phyloP scores from a whole-genome alignment of 2,329 filamentous ascomycete species.

The Cladosporium sp. region DNA sequence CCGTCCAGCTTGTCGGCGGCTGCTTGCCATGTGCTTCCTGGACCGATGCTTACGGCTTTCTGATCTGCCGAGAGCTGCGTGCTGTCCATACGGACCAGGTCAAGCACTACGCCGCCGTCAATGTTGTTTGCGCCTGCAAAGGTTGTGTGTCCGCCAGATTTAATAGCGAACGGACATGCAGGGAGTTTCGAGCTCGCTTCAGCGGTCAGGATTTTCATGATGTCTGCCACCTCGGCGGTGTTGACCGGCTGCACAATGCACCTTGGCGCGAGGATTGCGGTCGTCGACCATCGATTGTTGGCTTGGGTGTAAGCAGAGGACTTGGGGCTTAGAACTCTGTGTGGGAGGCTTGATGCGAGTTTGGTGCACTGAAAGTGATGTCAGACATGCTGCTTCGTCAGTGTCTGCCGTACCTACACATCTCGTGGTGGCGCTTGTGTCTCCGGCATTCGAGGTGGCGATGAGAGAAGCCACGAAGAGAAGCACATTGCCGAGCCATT shows the following conservation, averaged over 20 bases:
- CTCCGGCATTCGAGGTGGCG: background rate
- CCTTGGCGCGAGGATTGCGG: constrained; percentile 2
- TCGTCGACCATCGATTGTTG: constrained; percentile 12
- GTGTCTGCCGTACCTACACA: background rate
- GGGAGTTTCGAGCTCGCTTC: background rate
- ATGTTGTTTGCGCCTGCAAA: constrained; percentile 26
- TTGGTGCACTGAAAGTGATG: constrained; percentile 1
- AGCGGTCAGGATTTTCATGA: background rate
- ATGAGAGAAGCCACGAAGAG: background rate
- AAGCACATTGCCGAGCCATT: background rate
- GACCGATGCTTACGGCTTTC: constrained; percentile 44
- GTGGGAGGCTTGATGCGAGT: background rate
- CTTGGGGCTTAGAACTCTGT: background rate
- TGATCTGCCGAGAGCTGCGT: constrained; percentile 38
- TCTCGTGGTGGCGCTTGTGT: background rate
- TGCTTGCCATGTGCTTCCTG: constrained; percentile 48
- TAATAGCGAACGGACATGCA: constrained; percentile 32
- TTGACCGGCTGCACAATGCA: constrained; percentile 11
- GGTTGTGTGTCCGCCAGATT: constrained; percentile 31
- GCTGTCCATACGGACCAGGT: constrained; percentile 44
- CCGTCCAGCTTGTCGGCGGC: constrained; percentile 45
- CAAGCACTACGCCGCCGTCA: constrained; percentile 40
- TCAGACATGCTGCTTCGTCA: background rate
- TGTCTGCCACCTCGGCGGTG: background rate
- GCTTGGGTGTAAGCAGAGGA: background rate